Conservation (phyloP, 2,329 filamentous ascomycete genomes). For the Cyclaneusma minus region DNA sequence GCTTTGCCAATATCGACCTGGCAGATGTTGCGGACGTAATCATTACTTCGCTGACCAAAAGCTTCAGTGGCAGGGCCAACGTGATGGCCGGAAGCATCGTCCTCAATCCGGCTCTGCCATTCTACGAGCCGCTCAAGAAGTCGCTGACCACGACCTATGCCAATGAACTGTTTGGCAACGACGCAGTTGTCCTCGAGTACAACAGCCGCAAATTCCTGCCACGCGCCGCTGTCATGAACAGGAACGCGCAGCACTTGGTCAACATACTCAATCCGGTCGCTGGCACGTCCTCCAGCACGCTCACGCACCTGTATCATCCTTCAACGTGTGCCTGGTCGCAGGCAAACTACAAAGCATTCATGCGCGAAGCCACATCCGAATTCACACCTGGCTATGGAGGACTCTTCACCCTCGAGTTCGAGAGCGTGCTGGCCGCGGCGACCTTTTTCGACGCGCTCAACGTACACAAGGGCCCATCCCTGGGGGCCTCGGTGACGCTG, state of each 20-base stretch:
- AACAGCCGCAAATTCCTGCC: conserved; percentile 26
- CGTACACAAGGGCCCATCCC: conserved; percentile 34
- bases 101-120: conserved; percentile 27
- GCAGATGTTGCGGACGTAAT: conserved; percentile 26
- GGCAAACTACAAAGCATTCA: conserved; percentile 12
- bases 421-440: conserved; percentile 20
- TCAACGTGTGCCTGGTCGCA: conserved; percentile 18
- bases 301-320: conserved; percentile 7
- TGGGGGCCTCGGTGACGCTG: conserved; percentile 36
- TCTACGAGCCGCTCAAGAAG: conserved; percentile 21
- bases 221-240: conserved; percentile 22
- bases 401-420: conserved; percentile 35
- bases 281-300: conserved; percentile 5
- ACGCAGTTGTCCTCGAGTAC: conserved; percentile 25
- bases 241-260: conserved; percentile 25
- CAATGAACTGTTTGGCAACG: conserved; percentile 31
- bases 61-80: conserved; percentile 36
- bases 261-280: no score
- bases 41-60: conserved; percentile 35
- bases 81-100: conserved; percentile 31
- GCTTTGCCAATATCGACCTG: conserved; percentile 18
- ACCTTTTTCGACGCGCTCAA: conserved; percentile 34
- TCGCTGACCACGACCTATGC: conserved; percentile 13
- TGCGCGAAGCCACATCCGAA: conserved; percentile 21
- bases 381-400: conserved; percentile 39